Base-by-base conservation (phyloP, 495 filamentous ascomycete genomes). In the Aspergillus avenaceus region DNA sequence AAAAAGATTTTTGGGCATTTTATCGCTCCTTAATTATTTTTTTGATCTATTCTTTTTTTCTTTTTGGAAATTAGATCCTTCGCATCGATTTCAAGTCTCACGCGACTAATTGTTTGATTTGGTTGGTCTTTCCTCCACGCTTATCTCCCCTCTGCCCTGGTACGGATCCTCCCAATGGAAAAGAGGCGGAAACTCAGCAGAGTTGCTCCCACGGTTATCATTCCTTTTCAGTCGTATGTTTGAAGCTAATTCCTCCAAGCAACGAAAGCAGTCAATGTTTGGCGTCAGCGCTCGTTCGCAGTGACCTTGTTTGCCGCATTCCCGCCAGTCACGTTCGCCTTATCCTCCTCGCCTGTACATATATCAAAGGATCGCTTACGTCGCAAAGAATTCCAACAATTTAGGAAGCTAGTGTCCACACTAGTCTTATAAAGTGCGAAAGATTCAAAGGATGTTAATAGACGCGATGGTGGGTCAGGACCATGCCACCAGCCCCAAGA, bases 401-500 rank as follows among this genome's bases (percentile, higher is more conserved):
- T 25, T 9, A 14, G 26, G 16, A 36, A 4, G n/a, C 42, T 25
- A 40, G 25, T 36, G 24, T 34, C 28, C 50, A 7, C 21, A 25
- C 36, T 9, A 21, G 21, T 14, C 8, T 5, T 45, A 22, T n/a
- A 16, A 8, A 38, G 14, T n/a, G 16, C 37, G 16, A 37, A 36
- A 22, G 18, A 3, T 63, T 6, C 11, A 21, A 18, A 69, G 58
- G 29, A 72, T 74, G 71, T 58, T 71, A 48, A 47, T 69, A 49
- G 70, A 63, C 63, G 55, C 60, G 53, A 74, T 76, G 70, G 64
- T 70, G 45, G 62, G 53, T 50, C 69, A 74, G 57, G 59, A 66
- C 42, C 53, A 49, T 43, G 56, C 61, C 53, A 56, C 61, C 44
- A 73, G 61, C 61, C 60, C 68, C 47, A 63, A 71, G 56, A 52